phyloP scores from a whole-genome alignment of 1,284 basidiomycete genomes.

The Wallemia mellicola region DNA sequence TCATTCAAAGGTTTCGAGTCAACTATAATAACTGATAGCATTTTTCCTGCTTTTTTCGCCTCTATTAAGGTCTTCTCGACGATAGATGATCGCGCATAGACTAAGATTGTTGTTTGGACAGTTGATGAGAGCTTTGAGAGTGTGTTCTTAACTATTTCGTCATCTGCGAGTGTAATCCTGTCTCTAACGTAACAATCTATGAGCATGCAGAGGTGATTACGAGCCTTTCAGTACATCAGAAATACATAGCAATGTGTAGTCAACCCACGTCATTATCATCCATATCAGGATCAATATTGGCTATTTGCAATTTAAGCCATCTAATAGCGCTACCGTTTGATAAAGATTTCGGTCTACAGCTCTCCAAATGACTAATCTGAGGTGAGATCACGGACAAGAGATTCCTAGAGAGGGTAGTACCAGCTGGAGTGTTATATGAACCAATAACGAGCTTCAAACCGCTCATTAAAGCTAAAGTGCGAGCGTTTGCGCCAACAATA shows the following conservation, averaged over 20 bases:
- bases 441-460: conserved; percentile 28
- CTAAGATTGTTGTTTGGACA: conserved; percentile 64
- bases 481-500: background rate
- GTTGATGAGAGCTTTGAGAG: conserved; percentile 64
- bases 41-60: conserved; percentile 38
- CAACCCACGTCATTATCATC: conserved; percentile 62
- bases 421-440: conserved; percentile 50
- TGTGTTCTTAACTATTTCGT: conserved; percentile 70
- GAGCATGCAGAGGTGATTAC: conserved; percentile 46
- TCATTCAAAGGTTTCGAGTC: conserved; percentile 80
- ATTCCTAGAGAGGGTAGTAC: conserved; percentile 55
- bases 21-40: conserved; percentile 73
- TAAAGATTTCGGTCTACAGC: conserved; percentile 68
- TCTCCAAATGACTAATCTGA: conserved; percentile 65
- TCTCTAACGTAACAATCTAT: conserved; percentile 88
- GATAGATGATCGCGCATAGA: conserved; percentile 80
- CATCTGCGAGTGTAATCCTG: conserved; percentile 69
- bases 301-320: conserved; percentile 87
- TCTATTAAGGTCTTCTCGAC: conserved; percentile 67
- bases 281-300: conserved; percentile 61
- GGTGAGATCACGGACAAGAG: conserved; percentile 62
- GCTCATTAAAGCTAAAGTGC: background rate
- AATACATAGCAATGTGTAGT: background rate
- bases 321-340: conserved; percentile 82
- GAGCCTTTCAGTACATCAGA: conserved; percentile 32